Percentiles rank a stretch among this genome's conserved stretches.
Conservation (phyloP, 345 rosid species). For the Eutrema japonicum region DNA sequence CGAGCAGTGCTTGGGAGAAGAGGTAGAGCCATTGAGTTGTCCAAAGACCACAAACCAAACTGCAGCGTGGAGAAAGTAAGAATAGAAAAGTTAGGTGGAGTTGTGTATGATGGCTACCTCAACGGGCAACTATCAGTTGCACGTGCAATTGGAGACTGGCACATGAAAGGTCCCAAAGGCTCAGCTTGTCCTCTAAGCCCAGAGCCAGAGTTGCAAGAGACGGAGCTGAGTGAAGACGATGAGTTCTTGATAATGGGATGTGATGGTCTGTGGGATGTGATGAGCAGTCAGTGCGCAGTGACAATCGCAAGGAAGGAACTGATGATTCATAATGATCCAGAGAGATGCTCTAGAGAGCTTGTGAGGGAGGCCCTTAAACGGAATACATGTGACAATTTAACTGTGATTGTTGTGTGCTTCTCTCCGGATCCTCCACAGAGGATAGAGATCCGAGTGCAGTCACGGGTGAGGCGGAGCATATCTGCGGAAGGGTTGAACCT, state of each 20-base stretch:
- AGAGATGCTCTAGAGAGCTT: constrained; percentile 90
- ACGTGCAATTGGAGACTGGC: constrained; percentile 98
- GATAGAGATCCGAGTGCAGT: constrained; percentile 64
- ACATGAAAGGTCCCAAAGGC: constrained; percentile 95
- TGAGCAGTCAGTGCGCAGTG: constrained; percentile 97
- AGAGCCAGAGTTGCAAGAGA: constrained; percentile 87
- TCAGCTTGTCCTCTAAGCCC: constrained; percentile 85
- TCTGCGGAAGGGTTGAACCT: constrained; percentile 87
- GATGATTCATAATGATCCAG: constrained; percentile 94
- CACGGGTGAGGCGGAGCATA: constrained; percentile 77
- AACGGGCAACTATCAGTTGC: constrained; percentile 97
- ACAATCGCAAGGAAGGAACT: constrained; percentile 77
- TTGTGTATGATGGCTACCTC: constrained; percentile 91
- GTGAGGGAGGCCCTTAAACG: constrained; percentile 86
- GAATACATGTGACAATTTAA: constrained; percentile 80
- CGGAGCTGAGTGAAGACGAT: constrained; percentile 73
- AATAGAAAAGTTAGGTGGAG: constrained; percentile 91
- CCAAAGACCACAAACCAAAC: constrained; percentile 94
- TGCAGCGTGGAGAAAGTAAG: constrained; percentile 70
- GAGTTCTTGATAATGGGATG: constrained; percentile 98
- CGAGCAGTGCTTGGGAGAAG: constrained; percentile 91
- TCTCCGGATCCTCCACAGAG: constrained; percentile 82
- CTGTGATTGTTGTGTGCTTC: constrained; percentile 83
- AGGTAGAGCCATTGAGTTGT: constrained; percentile 92
- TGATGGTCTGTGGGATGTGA: constrained; percentile 98